Conservation (phyloP, 202 grass and related monocot species). For the Eragrostis tef region DNA sequence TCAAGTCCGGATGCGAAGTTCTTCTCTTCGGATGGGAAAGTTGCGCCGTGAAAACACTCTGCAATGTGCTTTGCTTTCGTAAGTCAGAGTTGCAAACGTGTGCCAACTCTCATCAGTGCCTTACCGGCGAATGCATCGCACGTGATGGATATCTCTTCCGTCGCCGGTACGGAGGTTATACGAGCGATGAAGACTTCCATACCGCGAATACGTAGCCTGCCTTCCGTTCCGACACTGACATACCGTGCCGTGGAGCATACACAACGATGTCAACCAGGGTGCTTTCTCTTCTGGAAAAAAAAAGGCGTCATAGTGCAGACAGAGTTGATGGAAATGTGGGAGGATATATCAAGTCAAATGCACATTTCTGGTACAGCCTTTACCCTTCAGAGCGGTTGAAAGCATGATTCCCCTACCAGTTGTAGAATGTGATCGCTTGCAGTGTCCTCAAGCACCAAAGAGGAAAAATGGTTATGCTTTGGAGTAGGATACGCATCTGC, state of each 20-base stretch:
- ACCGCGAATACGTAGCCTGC: background rate
- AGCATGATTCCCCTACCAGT: background rate
- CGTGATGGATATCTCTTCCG: constrained; percentile 19
- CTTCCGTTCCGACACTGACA: background rate
- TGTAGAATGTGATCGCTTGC: background rate
- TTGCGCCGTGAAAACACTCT: background rate
- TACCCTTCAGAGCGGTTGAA: background rate
- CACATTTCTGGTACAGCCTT: background rate
- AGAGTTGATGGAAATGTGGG: background rate
- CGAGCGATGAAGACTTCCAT: background rate
- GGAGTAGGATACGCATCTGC: background rate
- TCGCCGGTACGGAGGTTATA: background rate
- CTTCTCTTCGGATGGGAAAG: background rate
- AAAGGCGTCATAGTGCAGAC: background rate
- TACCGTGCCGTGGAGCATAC: constrained; percentile 1
- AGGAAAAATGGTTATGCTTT: too few species aligned
- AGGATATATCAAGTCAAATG: background rate
- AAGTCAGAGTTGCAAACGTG: background rate
- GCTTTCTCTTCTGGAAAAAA: background rate
- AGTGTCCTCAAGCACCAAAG: background rate
- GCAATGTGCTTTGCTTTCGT: constrained; percentile 31
- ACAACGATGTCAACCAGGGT: background rate
- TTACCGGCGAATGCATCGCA: background rate
- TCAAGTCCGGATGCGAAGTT: background rate
- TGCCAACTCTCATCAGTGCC: background rate